Base-by-base conservation (phyloP, 805 yeast genomes). In the Cyberlindnera euphorbiae region DNA sequence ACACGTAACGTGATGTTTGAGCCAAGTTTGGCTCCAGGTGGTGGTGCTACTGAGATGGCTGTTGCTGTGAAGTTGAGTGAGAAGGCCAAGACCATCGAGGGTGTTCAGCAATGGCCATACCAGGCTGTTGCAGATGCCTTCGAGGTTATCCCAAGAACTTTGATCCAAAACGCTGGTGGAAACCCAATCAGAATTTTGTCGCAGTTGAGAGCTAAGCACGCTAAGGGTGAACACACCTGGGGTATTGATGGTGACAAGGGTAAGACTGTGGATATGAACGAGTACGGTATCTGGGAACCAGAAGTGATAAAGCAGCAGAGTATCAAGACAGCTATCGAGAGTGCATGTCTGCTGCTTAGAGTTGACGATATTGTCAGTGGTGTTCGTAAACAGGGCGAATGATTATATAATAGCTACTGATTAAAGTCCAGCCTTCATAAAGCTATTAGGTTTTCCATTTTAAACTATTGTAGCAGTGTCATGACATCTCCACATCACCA, bases 31-130 rank as follows among this genome's bases (percentile, higher is more conserved):
- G 75, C 96, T 2, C 99, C 99, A 33, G 99, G 99, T 53, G 99
- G 98, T 43, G 98, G 99, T 53, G 98, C 99, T 35, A 90, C 97
- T 19, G 98, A 93, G 67, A 93, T 93, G 97, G 97, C 97, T 3
- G 88, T 93, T 26, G 73, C 90, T 41, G 97, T 93, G 21, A 77
- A 72, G 47, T 71, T 93, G 42, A 75, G 95, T 13, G 96, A 89
- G 59, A 82, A 77, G 65, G 96, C 97, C 33, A 90, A 88, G 67
- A 72, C 79, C 33, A 76, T 93, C 49, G 96, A 88, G 60, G 98
- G 97, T 44, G 82, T 90, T 39, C 89, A 84, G 41, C 98, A 93
- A 66, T 90, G 96, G 95, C 99, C 99, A 32, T 93, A 93, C 64
- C 93, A 86, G 64, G 97, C 97, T 4, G 97, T 93, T 36, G 95